phyloP scores from a whole-genome alignment of 2,329 filamentous ascomycete genomes.

The Trichoderma sp. region DNA sequence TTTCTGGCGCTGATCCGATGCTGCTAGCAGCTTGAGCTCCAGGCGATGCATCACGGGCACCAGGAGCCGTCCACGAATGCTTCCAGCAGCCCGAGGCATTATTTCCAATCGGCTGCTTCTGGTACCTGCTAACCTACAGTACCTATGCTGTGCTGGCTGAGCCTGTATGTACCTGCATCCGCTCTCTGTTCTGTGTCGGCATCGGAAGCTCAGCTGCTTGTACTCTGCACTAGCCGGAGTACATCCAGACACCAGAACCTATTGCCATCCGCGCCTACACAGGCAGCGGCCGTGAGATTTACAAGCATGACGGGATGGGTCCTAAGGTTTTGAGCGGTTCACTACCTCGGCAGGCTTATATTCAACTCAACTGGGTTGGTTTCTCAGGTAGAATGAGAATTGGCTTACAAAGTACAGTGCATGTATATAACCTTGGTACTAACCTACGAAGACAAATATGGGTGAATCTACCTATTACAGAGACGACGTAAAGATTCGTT shows the following conservation, averaged over 20 bases:
- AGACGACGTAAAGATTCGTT: neutral
- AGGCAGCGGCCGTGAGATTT: neutral
- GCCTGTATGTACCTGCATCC: neutral
- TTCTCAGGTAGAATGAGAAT: neutral
- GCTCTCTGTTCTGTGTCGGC: neutral
- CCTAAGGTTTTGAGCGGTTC: neutral
- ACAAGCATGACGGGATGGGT: neutral
- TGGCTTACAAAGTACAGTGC: neutral
- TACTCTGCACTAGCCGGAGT: neutral
- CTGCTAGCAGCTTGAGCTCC: neutral
- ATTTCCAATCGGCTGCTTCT: no score
- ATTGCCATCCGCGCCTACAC: neutral
- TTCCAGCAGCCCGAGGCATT: neutral
- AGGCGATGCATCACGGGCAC: conserved; percentile 3
- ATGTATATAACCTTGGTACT: no score
- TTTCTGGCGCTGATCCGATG: conserved; percentile 4
- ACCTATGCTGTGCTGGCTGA: neutral
- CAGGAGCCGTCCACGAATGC: no score
- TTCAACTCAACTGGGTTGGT: neutral
- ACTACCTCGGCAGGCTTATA: neutral
- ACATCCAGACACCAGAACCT: neutral
- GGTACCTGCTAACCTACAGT: no score
- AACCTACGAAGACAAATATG: no score
- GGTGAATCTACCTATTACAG: neutral
- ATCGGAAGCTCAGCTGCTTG: neutral